phyloP scores from a whole-genome alignment of 2,329 filamentous ascomycete species.

The Emmonsia crescens region DNA sequence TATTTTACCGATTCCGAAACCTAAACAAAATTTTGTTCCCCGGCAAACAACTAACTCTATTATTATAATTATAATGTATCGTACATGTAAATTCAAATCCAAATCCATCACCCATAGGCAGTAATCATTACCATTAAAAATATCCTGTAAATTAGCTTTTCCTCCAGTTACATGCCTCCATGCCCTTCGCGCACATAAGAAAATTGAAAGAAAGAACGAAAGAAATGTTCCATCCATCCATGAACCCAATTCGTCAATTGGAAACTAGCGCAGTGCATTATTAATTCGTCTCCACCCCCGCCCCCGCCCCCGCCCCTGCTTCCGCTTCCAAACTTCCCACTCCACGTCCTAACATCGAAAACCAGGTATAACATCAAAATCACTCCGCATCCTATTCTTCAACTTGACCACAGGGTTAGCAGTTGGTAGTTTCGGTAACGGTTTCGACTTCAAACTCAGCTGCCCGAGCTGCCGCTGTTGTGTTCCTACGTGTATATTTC shows the following conservation, averaged over 20 bases:
- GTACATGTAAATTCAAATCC: too few relatives aligned
- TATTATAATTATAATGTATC: too few relatives aligned
- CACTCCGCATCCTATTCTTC: not conserved
- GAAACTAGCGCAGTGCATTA: not conserved
- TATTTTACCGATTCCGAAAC: too few relatives aligned
- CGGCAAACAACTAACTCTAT: too few relatives aligned
- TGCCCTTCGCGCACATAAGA: not conserved
- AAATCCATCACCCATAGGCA: too few relatives aligned
- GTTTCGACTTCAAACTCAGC: not conserved
- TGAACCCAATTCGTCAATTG: not conserved
- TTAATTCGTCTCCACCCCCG: too few relatives aligned
- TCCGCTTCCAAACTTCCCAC: not conserved
- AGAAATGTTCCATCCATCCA: not conserved
- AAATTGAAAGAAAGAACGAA: not conserved
- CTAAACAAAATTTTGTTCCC: too few relatives aligned
- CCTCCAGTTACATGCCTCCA: not conserved
- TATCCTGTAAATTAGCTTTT: not conserved
- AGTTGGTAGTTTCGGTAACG: not conserved
- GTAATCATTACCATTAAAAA: too few relatives aligned
- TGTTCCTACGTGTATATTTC: not conserved
- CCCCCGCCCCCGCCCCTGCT: not conserved
- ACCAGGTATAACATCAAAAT: not conserved
- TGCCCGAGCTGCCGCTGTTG: not conserved
- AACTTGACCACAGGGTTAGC: not conserved
- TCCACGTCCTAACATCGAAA: not conserved